Evolutionary conservation across 148 eudicot species (phyloP).

Genomic region (Silene latifolia): DNA sequence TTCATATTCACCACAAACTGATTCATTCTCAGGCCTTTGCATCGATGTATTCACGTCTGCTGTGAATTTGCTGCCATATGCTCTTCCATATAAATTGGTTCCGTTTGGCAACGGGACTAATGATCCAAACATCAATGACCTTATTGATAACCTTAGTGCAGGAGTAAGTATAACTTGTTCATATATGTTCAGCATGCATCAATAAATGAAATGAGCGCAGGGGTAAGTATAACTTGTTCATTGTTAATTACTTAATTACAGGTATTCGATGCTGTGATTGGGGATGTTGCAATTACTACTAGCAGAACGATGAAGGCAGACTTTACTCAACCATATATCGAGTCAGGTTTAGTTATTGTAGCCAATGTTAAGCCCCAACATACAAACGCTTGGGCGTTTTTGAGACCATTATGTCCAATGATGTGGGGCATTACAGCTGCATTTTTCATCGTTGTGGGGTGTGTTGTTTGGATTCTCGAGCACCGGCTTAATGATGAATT

Average conservation of each 20-base stretch:
- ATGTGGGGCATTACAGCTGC: slow-evolving; percentile 25
- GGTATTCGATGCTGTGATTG: slow-evolving; percentile 48
- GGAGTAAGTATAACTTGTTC: slow-evolving; percentile 28
- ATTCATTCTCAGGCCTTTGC: slow-evolving; percentile 34
- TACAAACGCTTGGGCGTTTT: slow-evolving; percentile 24
- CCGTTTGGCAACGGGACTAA: slow-evolving; percentile 28
- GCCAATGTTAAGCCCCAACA: slow-evolving; percentile 16
- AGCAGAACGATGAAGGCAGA: slow-evolving; percentile 34
- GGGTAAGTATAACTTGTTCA: slow-evolving; percentile 27
- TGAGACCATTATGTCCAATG: slow-evolving; percentile 29
- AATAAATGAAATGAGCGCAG: slow-evolving; percentile 12
- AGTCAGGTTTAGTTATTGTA: slow-evolving; percentile 30
- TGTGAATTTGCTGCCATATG: slow-evolving; percentile 35
- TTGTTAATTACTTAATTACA: slow-evolving; percentile 2
- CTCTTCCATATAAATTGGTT: slow-evolving; percentile 37
- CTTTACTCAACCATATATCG: slow-evolving; percentile 33
- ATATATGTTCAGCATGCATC: not conserved
- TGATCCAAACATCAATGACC: slow-evolving; percentile 28
- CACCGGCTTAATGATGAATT: slow-evolving; percentile 30
- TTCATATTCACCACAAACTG: slow-evolving; percentile 16
- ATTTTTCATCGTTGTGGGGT: slow-evolving; percentile 25
- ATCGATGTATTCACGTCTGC: slow-evolving; percentile 43
- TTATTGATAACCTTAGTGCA: slow-evolving; percentile 33
- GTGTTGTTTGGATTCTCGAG: slow-evolving; percentile 30
- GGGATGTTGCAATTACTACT: slow-evolving; percentile 47